Base-by-base conservation (phyloP, 768 basidiomycete genomes). In the Multifurca ochricompacta region DNA sequence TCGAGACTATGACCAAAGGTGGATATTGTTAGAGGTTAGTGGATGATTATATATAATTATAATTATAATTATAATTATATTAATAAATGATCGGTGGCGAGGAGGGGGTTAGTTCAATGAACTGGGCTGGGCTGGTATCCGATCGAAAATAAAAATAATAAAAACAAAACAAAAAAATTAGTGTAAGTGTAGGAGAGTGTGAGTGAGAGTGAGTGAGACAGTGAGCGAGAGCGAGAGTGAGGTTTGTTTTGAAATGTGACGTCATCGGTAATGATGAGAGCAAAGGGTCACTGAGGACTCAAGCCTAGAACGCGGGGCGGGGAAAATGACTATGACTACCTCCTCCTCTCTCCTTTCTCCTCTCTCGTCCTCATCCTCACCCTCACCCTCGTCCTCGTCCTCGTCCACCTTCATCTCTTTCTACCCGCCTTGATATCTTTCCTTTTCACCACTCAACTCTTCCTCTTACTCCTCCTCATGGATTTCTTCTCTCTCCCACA, bases 401-500 rank as follows among this genome's bases (percentile, higher is more conserved):
- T 41, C 48, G 48, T 56, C 48, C n/a, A 25, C n/a, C 21, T 31
- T 21, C 31, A 27, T 36, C 50, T 36, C 32, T 30, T 16, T 34
- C 11, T 31, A 35, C 27, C n/a, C 47, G 10, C 27, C 27, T n/a
- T n/a, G n/a, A n/a, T n/a, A n/a, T n/a, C n/a, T n/a, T n/a, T n/a
- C n/a, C n/a, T n/a, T n/a, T n/a, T n/a, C n/a, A n/a, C n/a, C n/a
- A n/a, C n/a, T n/a, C n/a, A n/a, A n/a, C n/a, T n/a, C 52, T 3
- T 48, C 19, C 4, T 25, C 44, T 43, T 13, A 14, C 16, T 19
- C 37, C 31, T 45, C 44, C 23, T 32, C 28, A 61, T 61, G 60
- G 60, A 61, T 46, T 61, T 61, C 60, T 61, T 61, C 41, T 56
- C 60, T 48, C 58, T 60, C 16, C 45, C 51, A 4, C 60, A 59